Conservation (phyloP, 1,284 basidiomycete species). For the Naganishia sp. region DNA sequence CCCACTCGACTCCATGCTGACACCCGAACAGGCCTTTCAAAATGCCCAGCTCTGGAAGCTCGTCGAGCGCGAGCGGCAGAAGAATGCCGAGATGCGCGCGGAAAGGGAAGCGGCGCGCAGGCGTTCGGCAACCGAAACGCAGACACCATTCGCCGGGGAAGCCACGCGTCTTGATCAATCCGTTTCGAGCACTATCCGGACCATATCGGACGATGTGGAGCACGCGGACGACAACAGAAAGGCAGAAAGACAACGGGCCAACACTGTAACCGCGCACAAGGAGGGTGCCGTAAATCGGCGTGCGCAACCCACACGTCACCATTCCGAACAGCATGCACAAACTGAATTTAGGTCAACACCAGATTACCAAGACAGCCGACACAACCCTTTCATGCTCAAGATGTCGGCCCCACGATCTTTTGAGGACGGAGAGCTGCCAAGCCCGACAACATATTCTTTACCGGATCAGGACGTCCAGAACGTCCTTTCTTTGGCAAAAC, state of each 20-base stretch:
- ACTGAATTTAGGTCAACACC: not conserved
- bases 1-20: not conserved
- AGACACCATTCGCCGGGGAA: not conserved
- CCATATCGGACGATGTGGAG: not conserved
- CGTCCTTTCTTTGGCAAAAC: not conserved
- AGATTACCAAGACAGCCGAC: not conserved
- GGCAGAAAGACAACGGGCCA: conserved; percentile 7
- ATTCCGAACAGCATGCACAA: conserved; percentile 10
- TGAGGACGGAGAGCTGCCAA: not conserved
- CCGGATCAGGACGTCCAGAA: not conserved
- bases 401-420: conserved; percentile 12
- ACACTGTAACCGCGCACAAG: conserved; percentile 3
- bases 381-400: conserved; percentile 16
- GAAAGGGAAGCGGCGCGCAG: conserved; percentile 10
- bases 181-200: not conserved
- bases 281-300: not conserved
- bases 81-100: conserved; percentile 36
- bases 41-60: conserved; percentile 89
- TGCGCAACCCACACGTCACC: not conserved
- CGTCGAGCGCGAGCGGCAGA: conserved; percentile 69
- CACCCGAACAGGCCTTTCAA: conserved; percentile 60
- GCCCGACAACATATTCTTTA: not conserved
- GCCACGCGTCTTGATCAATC: not conserved
- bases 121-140: not conserved
- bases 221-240: not conserved